These are phyloP conservation scores for Tephrocybe sp. DNA, from an alignment of 768 basidiomycete species.

Conservation along the genomic window DNA sequence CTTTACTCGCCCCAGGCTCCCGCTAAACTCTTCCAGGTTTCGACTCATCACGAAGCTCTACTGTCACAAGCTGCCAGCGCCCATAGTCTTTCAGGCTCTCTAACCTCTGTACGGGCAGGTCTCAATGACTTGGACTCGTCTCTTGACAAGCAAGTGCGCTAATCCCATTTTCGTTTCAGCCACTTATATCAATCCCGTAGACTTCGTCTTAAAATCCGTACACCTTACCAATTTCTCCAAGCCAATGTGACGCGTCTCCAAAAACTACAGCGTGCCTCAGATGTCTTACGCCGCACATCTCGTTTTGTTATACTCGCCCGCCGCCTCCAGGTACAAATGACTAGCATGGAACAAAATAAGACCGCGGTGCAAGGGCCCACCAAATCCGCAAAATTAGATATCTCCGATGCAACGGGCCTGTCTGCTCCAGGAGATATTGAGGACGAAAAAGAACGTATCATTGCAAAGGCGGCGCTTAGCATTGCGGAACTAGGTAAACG, in stretches of 20 bases:
- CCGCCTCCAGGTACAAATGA: slow-evolving; percentile 84
- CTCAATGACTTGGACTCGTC: slow-evolving; percentile 73
- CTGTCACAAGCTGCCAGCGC: slow-evolving; percentile 80
- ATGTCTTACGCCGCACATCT: slow-evolving; percentile 78
- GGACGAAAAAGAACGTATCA: slow-evolving; percentile 80
- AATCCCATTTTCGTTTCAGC: slow-evolving; percentile 14
- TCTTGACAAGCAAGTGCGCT: slow-evolving; percentile 63
- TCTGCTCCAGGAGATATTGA: slow-evolving; percentile 41
- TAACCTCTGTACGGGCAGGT: slow-evolving; percentile 64
- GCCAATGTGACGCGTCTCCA: slow-evolving; percentile 69
- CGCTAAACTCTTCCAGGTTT: slow-evolving; percentile 50
- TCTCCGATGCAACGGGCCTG: slow-evolving; percentile 17
- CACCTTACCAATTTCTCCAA: slow-evolving; percentile 77
- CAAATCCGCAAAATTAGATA: slow-evolving; percentile 12
- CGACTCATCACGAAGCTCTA: slow-evolving; percentile 77
- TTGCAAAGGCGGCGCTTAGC: slow-evolving; percentile 93
- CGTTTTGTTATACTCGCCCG: slow-evolving; percentile 83
- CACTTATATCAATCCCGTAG: slow-evolving; percentile 36
- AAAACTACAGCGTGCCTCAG: slow-evolving; percentile 78
- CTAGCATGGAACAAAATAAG: slow-evolving; percentile 47
- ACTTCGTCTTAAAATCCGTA: slow-evolving; percentile 80
- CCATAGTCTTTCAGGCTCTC: slow-evolving; percentile 64
- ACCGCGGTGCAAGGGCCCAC: slow-evolving; percentile 15
- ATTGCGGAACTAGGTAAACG: slow-evolving; percentile 80
- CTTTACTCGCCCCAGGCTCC: background rate